Evolutionary conservation across 2,329 filamentous ascomycete genomes (phyloP), one percentile per base, ranked within the genome.

Genomic region (Penicillium sp.): DNA sequence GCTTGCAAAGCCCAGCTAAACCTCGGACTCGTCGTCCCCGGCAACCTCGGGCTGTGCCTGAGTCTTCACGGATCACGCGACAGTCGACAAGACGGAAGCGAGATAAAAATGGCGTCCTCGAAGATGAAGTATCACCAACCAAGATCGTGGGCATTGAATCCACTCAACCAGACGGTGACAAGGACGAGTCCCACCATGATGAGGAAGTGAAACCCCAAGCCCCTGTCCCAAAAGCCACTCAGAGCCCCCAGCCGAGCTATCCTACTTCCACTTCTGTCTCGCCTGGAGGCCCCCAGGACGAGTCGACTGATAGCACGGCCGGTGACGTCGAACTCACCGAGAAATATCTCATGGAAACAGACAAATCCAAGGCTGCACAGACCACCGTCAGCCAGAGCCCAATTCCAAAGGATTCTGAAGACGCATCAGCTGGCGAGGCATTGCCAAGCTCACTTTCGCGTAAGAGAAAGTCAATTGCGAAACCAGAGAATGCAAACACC

Each of bases 11-110:
- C 14, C 61, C 62, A 31, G 63, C 66, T 46, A 66, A 65, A 8
- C 68, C 67, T 25, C 64, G 62, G 36, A 38, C 54, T 22, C 68
- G 66, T 37, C 67, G 67, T 39, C 57, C 63, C n/a, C 66, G 64
- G 53, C 61, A 67, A 12, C 55, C 55, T 8, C 42, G 60, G 44
- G 45, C 61, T 28, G 60, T 59, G n/a, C 61, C 66, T 36, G 67
- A 70, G 51, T 64, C 63, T 3, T 65, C 63, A 12, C 56, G 63
- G 35, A 64, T 65, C 22, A 68, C 67, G 16, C 63, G 69, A 36
- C 63, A 65, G 50, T 71, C 69, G 12, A 60, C 67, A 28, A 63
- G 68, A 49, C 52, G 68, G 12, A 67, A 62, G 50, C 56, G 59
- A 5, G 57, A 58, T 31, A 50, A 47, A 18, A 53, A 59, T 27